Evolutionary conservation across 768 basidiomycete genomes (phyloP), one percentile per base, ranked within the genome.

Genomic region (Scleroderma citrinum): DNA sequence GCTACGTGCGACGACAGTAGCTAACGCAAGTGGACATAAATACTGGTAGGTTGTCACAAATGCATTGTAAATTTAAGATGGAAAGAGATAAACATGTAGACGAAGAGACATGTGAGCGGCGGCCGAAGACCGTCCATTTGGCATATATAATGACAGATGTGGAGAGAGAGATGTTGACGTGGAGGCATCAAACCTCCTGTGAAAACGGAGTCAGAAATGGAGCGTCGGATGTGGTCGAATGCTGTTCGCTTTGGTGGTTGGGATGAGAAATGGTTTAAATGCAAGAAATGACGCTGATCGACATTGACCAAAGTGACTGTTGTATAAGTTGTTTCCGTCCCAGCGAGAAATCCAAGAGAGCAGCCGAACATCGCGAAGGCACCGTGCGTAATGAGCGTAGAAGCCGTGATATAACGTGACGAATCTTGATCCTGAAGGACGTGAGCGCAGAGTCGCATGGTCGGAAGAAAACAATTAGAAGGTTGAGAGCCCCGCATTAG

Each of bases 11-110:
- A 21, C 16, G 24, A 29, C 44, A 39, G 54, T 49, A 56, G 46
- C 36, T 19, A 63, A 63, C 63, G 59, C 47, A 63, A 59, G 56
- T 54, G 56, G 56, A 61, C 63, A 57, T 65, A 67, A 54, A 67
- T 65, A 38, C 42, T 46, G 35, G 21, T 19, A 34, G 41, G 57
- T 50, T 66, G 12, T 57, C 40, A 17, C 51, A 61, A 52, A 61
- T 65, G 65, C 64, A 61, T 61, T 58, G 51, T 59, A 65, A 65
- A 65, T 64, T 20, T 37, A 21, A 38, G 38, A 49, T 30, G 32
- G 16, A 16, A 57, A 34, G 35, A 56, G 37, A 56, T 54, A 37
- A 43, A 41, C 50, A 45, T 65, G 23, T 50, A 54, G 17, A 21
- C 45, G 37, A 42, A 39, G 41, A 44, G 31, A 42, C 26, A 29